phyloP scores from a whole-genome alignment of 805 yeast species.

The Candida hungchunana region DNA sequence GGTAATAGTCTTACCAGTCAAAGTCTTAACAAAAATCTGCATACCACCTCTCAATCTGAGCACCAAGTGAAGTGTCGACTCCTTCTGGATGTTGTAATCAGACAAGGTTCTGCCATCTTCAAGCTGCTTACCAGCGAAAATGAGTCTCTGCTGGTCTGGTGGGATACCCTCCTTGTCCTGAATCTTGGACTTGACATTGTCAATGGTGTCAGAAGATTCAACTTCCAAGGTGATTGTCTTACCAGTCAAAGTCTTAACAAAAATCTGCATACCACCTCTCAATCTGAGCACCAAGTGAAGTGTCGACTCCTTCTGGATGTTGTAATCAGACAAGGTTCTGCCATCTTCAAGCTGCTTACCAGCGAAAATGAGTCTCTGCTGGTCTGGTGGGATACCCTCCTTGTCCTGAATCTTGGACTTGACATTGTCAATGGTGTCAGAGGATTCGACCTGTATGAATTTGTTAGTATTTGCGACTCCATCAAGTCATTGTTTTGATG shows the following conservation, averaged over 20 bases:
- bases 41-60: slow-evolving; percentile 85
- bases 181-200: slow-evolving; percentile 90
- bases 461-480: slow-evolving; percentile 10
- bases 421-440: slow-evolving; percentile 92
- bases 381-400: slow-evolving; percentile 96
- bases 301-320: slow-evolving; percentile 91
- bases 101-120: slow-evolving; percentile 94
- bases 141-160: slow-evolving; percentile 93
- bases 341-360: slow-evolving; percentile 96
- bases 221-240: slow-evolving; percentile 86
- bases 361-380: slow-evolving; percentile 89
- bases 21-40: slow-evolving; percentile 96
- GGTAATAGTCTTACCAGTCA: slow-evolving; percentile 96
- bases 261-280: slow-evolving; percentile 90
- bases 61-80: slow-evolving; percentile 81
- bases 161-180: slow-evolving; percentile 97
- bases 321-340: slow-evolving; percentile 88
- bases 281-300: slow-evolving; percentile 82
- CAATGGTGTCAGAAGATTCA: slow-evolving; percentile 93
- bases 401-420: slow-evolving; percentile 92
- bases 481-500: neutral
- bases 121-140: slow-evolving; percentile 93
- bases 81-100: slow-evolving; percentile 94
- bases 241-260: slow-evolving; percentile 86
- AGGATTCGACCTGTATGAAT: slow-evolving; percentile 73